These are phyloP conservation scores for Venturia asperata DNA, from an alignment of 2,329 filamentous ascomycete species.

Conservation along the genomic window DNA sequence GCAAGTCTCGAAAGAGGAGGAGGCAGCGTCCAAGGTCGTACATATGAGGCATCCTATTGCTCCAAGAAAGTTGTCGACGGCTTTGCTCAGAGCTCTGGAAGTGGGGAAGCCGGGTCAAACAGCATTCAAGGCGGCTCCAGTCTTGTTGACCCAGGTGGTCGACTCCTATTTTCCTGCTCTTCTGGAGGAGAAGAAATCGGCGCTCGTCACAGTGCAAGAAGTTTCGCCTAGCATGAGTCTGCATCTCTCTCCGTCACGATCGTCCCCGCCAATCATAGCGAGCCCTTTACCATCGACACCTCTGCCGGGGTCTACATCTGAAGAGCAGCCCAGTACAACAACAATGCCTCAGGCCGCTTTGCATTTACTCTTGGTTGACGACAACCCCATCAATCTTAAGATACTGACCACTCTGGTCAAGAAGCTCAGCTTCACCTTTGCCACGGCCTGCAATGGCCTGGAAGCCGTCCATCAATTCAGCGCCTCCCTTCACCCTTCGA, in stretches of 20 bases:
- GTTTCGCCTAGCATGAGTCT: not conserved
- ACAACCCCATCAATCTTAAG: conserved; percentile 36
- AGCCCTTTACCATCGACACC: not conserved
- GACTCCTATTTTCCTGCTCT: not conserved
- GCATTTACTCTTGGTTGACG: conserved; percentile 33
- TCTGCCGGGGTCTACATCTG: not conserved
- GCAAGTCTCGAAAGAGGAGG: not conserved
- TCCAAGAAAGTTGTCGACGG: not conserved
- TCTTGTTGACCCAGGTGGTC: not conserved
- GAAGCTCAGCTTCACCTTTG: conserved; percentile 30
- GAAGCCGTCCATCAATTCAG: conserved; percentile 32
- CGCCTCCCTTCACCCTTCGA: not conserved
- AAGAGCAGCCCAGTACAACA: not conserved
- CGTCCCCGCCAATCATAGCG: not conserved
- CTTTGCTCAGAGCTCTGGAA: conserved; percentile 1
- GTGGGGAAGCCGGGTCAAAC: not conserved
- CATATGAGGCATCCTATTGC: conserved; percentile 9
- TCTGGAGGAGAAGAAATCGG: not conserved
- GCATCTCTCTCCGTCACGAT: not conserved
- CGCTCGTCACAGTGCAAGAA: not conserved
- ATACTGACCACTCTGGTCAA: conserved; percentile 32
- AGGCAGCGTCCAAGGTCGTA: not conserved
- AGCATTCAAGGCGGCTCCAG: not conserved
- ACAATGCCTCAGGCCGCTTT: not conserved
- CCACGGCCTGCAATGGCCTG: conserved; percentile 32